Evolutionary conservation across 2,329 filamentous ascomycete genomes (phyloP), one percentile per base, ranked within the genome.

Genomic region (Ophiostoma sp.): DNA sequence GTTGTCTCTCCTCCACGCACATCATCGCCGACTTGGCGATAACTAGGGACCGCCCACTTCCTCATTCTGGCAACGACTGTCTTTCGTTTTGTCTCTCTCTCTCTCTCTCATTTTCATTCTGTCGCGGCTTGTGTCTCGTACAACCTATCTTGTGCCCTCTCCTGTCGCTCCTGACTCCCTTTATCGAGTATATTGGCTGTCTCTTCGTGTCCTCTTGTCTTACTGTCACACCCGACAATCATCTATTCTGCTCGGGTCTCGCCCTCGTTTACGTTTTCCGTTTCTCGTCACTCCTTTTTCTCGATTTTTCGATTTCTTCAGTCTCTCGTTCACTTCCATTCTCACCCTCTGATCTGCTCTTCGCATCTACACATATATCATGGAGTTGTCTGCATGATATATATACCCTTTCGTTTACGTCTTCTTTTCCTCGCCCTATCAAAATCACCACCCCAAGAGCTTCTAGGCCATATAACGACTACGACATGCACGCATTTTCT

Each of bases 1-100:
- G 44, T n/a, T 57, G 52, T 8, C 52, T 27, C 10, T 13, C 10
- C 17, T 48, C 44, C 17, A n/a, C 44, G n/a, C 44, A 57, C 52
- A 27, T 57, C 52, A 31, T 57, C 52, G 52, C 52, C n/a, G 52
- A 57, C 52, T 57, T 57, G 52, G 52, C 52, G n/a, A 57, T 11
- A 57, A 57, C n/a, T 57, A 57, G 52, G 13, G 52, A n/a, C 52
- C 52, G 23, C 52, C 27, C 52, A 57, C 52, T 57, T 57, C 23
- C 52, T 57, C 23, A 57, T 57, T 57, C 52, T 57, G 52, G 31
- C 52, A 6, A 48, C 44, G n/a, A 11, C 52, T 57, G 52, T 57
- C 52, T 57, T n/a, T 57, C 44, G 5, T n/a, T 6, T 17, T 17
- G 41, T 15, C 41, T 44, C 15, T 44, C 41, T 44, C 41, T 44